Conservation (phyloP, 129 eudicot species). For the sunflower (Helianthus annuus) region HanXRQr2.0-SUNRISE NC_035441.2:179448087-179448586, state of each 20-base stretch:
- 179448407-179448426: slow-evolving; percentile 57
- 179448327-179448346: slow-evolving; percentile 75
- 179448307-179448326: slow-evolving; percentile 75
- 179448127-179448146: neutral
- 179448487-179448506: slow-evolving; percentile 55
- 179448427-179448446: slow-evolving; percentile 51
- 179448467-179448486: slow-evolving; percentile 74
- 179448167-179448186: neutral
- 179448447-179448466: slow-evolving; percentile 59
- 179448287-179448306: slow-evolving; percentile 26
- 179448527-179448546: slow-evolving; percentile 43
- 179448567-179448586: slow-evolving; percentile 83
- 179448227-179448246: slow-evolving; percentile 15
- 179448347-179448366: slow-evolving; percentile 55
- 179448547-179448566: slow-evolving; percentile 42
- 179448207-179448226: neutral
- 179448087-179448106: no score
- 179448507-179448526: slow-evolving; percentile 42
- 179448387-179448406: slow-evolving; percentile 59
- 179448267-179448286: slow-evolving; percentile 13
- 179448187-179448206: neutral
- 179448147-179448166: slow-evolving; percentile 3
- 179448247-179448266: slow-evolving; percentile 26
- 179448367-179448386: slow-evolving; percentile 51
- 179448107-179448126: neutral